phyloP scores from a whole-genome alignment of 2,329 filamentous ascomycete species.

The Blastomyces emzantsi region DNA sequence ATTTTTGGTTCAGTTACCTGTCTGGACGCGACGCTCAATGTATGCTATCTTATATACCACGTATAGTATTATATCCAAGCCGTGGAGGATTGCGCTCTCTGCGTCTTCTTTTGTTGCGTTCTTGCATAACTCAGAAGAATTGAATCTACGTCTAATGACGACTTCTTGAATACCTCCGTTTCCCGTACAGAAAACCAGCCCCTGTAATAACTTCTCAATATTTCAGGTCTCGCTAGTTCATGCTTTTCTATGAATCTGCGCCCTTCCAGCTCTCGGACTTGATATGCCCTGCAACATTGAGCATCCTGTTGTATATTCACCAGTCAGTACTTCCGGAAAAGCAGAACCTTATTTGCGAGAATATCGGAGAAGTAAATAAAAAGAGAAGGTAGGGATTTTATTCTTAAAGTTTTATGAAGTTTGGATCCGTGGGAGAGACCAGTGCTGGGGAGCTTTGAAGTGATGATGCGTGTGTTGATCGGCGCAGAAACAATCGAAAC shows the following conservation, averaged over 20 bases:
- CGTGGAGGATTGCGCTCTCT: too few species aligned
- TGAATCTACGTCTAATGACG: too few species aligned
- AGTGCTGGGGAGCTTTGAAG: conserved; percentile 1
- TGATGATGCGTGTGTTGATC: conserved; percentile 3
- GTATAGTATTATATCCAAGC: background rate
- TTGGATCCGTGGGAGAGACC: conserved; percentile 7
- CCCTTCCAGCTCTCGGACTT: conserved; percentile 4
- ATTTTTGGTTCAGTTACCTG: background rate
- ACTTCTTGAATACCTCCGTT: too few species aligned
- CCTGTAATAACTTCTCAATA: too few species aligned
- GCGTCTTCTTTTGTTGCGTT: too few species aligned
- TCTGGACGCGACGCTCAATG: background rate
- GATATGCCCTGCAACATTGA: conserved; percentile 3
- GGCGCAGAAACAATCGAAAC: background rate
- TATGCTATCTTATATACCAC: background rate
- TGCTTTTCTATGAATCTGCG: background rate
- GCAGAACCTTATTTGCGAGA: background rate
- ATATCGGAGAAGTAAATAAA: background rate
- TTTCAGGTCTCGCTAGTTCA: too few species aligned
- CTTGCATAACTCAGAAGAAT: too few species aligned
- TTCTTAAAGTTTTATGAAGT: too few species aligned
- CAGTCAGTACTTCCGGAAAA: background rate
- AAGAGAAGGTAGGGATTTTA: background rate
- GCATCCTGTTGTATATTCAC: background rate
- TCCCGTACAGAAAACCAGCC: too few species aligned